Percentiles rank a stretch among this genome's conserved stretches.
Evolutionary conservation across 1,139 yeast species (phyloP).

Genomic region (Blastobotrys aristatus): DNA sequence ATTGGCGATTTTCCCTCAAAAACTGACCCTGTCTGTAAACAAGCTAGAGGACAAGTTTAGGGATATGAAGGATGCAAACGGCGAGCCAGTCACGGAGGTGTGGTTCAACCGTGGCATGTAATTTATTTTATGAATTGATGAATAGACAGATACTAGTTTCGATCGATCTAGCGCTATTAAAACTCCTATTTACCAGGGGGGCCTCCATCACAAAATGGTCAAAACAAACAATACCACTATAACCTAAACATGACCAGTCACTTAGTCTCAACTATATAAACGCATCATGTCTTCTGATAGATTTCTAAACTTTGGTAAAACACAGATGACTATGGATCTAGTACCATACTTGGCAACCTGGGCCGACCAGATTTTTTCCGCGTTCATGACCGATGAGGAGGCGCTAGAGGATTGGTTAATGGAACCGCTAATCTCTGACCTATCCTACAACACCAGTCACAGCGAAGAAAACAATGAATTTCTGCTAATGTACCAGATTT

Average conservation of each 20-base stretch:
- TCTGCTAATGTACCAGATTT: neutral
- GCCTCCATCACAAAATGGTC: too few species aligned
- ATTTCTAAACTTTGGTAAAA: too few species aligned
- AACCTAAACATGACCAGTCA: too few species aligned
- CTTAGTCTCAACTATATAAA: too few species aligned
- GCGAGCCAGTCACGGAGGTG: constrained; percentile 54
- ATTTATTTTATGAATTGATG: constrained; percentile 4
- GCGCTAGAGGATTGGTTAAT: neutral
- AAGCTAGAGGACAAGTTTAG: constrained; percentile 62
- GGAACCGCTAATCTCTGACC: neutral
- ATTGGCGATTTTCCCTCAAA: constrained; percentile 90
- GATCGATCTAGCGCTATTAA: too few species aligned
- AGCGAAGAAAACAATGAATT: neutral
- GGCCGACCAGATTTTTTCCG: too few species aligned
- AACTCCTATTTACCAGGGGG: too few species aligned
- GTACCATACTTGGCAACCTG: too few species aligned
- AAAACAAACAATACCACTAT: too few species aligned
- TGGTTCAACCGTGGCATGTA: constrained; percentile 92
- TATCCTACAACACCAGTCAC: neutral
- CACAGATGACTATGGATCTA: too few species aligned
- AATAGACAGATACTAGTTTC: too few species aligned
- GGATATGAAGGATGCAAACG: constrained; percentile 56
- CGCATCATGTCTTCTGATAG: too few species aligned
- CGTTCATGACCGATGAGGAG: neutral
- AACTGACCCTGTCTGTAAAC: constrained; percentile 53